phyloP scores from a whole-genome alignment of 306 rosid genomes.

The Rubus parviflorus region DNA sequence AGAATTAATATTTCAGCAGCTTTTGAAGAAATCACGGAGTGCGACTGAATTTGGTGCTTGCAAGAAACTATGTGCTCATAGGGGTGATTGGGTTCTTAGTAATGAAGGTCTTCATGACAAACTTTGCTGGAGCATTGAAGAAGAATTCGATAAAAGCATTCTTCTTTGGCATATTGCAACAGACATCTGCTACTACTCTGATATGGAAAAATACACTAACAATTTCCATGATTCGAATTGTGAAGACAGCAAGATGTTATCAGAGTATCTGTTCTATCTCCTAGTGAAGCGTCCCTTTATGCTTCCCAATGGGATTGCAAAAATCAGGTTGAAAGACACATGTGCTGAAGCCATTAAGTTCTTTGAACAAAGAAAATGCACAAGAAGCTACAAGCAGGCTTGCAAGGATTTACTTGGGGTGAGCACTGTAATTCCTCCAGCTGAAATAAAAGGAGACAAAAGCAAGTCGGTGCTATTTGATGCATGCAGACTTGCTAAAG shows the following conservation, averaged over 20 bases:
- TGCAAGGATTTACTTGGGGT: neutral
- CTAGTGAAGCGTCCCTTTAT: neutral
- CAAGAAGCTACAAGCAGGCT: neutral
- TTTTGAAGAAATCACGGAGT: neutral
- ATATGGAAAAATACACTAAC: neutral
- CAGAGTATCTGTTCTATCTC: conserved; percentile 19
- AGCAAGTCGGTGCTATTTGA: conserved; percentile 31
- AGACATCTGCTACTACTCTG: neutral
- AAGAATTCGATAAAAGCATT: conserved; percentile 14
- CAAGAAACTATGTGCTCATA: neutral
- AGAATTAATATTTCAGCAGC: conserved; percentile 21
- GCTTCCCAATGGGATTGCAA: conserved; percentile 13
- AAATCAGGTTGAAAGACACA: conserved; percentile 23
- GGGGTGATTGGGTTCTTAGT: neutral
- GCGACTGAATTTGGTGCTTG: neutral
- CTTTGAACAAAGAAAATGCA: conserved; percentile 1
- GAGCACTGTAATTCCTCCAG: neutral
- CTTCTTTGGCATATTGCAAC: conserved; percentile 26
- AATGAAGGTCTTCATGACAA: neutral
- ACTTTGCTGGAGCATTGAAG: neutral
- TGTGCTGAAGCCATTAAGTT: neutral
- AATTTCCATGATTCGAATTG: neutral
- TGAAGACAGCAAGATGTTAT: neutral
- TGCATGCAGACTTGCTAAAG: conserved; percentile 15
- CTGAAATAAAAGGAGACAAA: conserved; percentile 9